phyloP scores from a whole-genome alignment of 1,284 basidiomycete genomes.

The Heliocybe sulcata region DNA sequence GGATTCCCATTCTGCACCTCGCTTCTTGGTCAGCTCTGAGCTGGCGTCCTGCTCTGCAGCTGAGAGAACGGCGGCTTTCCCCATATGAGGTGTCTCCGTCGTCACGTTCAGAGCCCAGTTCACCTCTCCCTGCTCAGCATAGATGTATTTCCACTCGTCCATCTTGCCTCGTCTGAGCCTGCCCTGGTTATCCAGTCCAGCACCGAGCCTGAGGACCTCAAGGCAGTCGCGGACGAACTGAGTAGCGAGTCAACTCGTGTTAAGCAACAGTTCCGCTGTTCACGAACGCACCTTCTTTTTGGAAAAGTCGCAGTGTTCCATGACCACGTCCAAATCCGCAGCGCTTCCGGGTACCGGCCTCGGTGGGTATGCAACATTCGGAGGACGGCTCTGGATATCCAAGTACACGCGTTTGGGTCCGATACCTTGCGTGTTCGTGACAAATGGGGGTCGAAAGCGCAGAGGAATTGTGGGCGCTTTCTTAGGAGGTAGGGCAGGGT shows the following conservation, averaged over 20 bases:
- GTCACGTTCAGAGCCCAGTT: constrained; percentile 21
- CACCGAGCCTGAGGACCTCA: constrained; percentile 64
- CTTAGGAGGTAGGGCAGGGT: constrained; percentile 64
- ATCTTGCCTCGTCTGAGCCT: constrained; percentile 51
- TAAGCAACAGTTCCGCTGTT: constrained; percentile 8
- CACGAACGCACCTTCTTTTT: constrained; percentile 58
- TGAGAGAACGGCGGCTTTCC: constrained; percentile 12
- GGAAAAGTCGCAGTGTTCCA: constrained; percentile 86
- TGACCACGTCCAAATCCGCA: constrained; percentile 80
- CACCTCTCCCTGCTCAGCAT: constrained; percentile 42
- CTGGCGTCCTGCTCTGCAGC: constrained; percentile 23
- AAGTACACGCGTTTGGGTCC: constrained; percentile 76
- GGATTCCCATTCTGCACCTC: constrained; percentile 37
- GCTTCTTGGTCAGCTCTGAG: constrained; percentile 32
- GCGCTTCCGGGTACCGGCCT: constrained; percentile 77
- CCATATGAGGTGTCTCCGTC: constrained; percentile 19
- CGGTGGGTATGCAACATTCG: constrained; percentile 69
- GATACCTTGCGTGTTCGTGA: constrained; percentile 47
- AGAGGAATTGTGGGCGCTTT: constrained; percentile 33
- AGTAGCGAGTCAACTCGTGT: constrained; percentile 8
- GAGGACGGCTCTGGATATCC: constrained; percentile 52
- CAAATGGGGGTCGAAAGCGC: constrained; percentile 32
- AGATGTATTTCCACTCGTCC: constrained; percentile 61
- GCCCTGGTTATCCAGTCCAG: constrained; percentile 53
- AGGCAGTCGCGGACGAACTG: constrained; percentile 76